These are phyloP conservation scores for Pistacia integerrima DNA, from an alignment of 345 rosid genomes.

Conservation along the genomic window DNA sequence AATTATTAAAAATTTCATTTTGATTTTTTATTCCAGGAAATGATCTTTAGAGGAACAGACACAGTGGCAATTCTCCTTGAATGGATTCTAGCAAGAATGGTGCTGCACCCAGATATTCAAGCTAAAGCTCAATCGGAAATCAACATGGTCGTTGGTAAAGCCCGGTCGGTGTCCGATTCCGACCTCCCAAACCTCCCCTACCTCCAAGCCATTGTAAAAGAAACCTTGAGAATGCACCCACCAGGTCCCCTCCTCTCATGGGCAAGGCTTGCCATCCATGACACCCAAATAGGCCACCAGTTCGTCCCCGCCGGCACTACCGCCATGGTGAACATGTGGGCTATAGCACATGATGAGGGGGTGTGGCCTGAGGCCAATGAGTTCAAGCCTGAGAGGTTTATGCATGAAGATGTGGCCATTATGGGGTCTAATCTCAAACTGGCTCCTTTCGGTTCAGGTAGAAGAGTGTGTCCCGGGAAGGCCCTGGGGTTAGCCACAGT, in stretches of 20 bases:
- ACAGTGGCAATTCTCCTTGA: constrained; percentile 62
- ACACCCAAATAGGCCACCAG: constrained; percentile 51
- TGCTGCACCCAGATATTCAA: constrained; percentile 57
- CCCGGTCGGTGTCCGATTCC: constrained; percentile 43
- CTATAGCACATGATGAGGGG: constrained; percentile 64
- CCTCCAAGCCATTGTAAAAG: constrained; percentile 70
- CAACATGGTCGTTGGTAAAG: constrained; percentile 34
- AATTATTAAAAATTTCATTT: no score
- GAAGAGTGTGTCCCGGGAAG: constrained; percentile 57
- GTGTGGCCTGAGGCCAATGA: constrained; percentile 55
- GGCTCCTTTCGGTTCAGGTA: constrained; percentile 57
- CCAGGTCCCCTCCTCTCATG: constrained; percentile 92
- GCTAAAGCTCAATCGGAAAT: constrained; percentile 67
- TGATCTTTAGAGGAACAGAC: constrained; percentile 69
- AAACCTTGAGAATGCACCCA: constrained; percentile 78
- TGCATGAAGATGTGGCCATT: constrained; percentile 40
- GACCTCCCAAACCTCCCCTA: constrained; percentile 62
- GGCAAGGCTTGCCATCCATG: constrained; percentile 82
- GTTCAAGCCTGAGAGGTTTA: constrained; percentile 73
- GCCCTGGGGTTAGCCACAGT: constrained; percentile 55
- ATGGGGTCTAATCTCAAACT: constrained; percentile 49
- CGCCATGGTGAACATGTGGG: constrained; percentile 97
- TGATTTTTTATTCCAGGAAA: constrained; percentile 39
- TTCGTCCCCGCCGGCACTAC: constrained; percentile 81
- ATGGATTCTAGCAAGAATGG: constrained; percentile 69